phyloP scores from a whole-genome alignment of 2,329 filamentous ascomycete genomes.

The Magnaporthiopsis poae region DNA sequence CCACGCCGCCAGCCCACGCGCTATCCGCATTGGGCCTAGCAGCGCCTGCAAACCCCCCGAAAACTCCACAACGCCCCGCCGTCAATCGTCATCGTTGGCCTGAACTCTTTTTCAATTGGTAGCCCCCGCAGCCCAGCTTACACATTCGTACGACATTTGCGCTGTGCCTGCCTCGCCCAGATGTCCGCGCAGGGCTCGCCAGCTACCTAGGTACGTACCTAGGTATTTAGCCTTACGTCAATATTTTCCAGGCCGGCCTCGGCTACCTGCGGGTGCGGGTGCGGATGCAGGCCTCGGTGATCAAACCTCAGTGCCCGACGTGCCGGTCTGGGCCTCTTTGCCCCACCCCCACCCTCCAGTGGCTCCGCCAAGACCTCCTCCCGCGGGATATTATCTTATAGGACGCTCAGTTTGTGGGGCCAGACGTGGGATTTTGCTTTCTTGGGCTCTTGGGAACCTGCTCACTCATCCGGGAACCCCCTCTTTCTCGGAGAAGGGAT shows the following conservation, averaged over 20 bases:
- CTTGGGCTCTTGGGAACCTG: not conserved
- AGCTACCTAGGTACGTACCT: too few relatives aligned
- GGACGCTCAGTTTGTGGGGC: slow-evolving; percentile 1
- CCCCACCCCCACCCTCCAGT: not conserved
- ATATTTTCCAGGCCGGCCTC: too few relatives aligned
- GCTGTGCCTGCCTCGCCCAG: not conserved
- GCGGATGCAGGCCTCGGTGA: too few relatives aligned
- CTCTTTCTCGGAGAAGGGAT: not conserved
- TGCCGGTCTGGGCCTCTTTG: not conserved
- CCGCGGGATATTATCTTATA: slow-evolving; percentile 3
- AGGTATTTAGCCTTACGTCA: too few relatives aligned
- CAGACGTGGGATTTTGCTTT: slow-evolving; percentile 1
- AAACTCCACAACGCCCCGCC: not conserved
- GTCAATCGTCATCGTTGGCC: not conserved
- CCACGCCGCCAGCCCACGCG: not conserved
- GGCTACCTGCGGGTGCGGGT: not conserved
- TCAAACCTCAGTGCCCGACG: not conserved
- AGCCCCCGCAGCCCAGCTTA: not conserved
- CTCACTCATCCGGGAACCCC: not conserved
- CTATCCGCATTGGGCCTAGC: not conserved
- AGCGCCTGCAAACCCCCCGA: not conserved
- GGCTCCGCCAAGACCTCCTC: not conserved
- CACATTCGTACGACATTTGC: not conserved
- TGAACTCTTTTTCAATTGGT: not conserved
- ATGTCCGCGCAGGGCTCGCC: not conserved